Base-by-base conservation (phyloP, 2,329 filamentous ascomycete genomes). In the Graphiopsis chlorocephala region DNA sequence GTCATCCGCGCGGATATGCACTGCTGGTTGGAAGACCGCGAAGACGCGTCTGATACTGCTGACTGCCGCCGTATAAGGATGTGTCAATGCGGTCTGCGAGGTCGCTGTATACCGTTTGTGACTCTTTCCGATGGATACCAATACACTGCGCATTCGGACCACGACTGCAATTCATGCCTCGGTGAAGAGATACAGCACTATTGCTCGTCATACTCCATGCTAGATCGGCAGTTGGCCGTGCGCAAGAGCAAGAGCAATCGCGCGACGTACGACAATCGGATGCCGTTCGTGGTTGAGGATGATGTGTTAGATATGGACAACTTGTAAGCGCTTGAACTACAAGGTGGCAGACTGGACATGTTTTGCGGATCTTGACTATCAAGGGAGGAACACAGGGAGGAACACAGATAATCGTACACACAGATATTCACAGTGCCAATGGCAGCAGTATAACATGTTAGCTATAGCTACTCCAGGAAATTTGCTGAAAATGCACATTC, bases 71-170 rank as follows among this genome's bases (percentile, higher is more conserved):
- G 29, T 29, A 28, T n/a, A n/a, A 45, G 26, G 50, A n/a, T 12
- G 50, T 53, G 50, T 53, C 50, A 53, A 53, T 53, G 50, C 50
- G 26, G 29, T 28, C 50, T 53, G 50, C 50, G 50, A 53, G n/a
- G 50, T 53, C 50, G 50, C 50, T 29, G 26, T 53, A 29, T 29
- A 53, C n/a, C 25, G 29, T 20, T 45, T n/a, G 50, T 53, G 50
- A 53, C 50, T 53, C 50, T 20, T 53, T 14, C 2, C 17, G 11
- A 31, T 31, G 50, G 50, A 31, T 53, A 20, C 38, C n/a, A 45
- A 8, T 3, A 11, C n/a, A 8, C 50, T 31, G 50, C 50, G 50
- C 29, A 29, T 29, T 53, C 50, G 50, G 50, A 31, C 15, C n/a
- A 31, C 25, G 10, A 31, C 28, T 12, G 12, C 17, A 31, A 31